phyloP scores from a whole-genome alignment of 768 basidiomycete genomes.

The Amanita fuliginea region DNA sequence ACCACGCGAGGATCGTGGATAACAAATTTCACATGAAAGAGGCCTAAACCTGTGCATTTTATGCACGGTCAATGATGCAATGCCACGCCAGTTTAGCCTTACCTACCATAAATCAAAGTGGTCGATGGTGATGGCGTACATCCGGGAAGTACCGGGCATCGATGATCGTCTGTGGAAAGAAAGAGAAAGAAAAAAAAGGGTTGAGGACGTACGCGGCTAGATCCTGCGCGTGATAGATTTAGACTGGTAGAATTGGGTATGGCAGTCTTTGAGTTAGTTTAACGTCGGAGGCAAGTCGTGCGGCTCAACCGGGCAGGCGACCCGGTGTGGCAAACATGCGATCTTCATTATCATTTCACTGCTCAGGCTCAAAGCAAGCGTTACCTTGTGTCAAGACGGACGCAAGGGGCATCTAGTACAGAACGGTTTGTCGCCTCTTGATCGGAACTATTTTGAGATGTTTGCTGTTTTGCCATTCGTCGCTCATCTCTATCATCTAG shows the following conservation, averaged over 20 bases:
- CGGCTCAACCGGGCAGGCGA: background rate
- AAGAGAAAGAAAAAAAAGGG: background rate
- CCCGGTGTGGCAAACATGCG: background rate
- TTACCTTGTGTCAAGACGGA: background rate
- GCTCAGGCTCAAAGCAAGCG: background rate
- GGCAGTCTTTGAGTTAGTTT: background rate
- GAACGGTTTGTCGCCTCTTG: background rate
- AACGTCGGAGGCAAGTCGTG: background rate
- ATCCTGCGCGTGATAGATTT: background rate
- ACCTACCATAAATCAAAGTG: slow-evolving; percentile 1
- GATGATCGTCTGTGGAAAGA: background rate
- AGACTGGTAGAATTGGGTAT: background rate
- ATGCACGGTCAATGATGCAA: background rate
- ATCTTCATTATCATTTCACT: background rate
- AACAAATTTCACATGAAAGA: background rate
- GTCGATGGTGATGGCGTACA: slow-evolving; percentile 5
- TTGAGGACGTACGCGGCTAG: background rate
- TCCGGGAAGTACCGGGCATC: slow-evolving; percentile 5
- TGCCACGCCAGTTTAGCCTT: background rate
- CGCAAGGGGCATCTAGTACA: background rate
- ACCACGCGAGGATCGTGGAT: background rate
- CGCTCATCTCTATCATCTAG: background rate
- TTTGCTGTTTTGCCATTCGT: background rate
- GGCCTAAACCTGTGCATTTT: background rate
- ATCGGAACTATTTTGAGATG: background rate